Base-by-base conservation (phyloP, 306 rosid species). In the Quillaja saponaria region DNA sequence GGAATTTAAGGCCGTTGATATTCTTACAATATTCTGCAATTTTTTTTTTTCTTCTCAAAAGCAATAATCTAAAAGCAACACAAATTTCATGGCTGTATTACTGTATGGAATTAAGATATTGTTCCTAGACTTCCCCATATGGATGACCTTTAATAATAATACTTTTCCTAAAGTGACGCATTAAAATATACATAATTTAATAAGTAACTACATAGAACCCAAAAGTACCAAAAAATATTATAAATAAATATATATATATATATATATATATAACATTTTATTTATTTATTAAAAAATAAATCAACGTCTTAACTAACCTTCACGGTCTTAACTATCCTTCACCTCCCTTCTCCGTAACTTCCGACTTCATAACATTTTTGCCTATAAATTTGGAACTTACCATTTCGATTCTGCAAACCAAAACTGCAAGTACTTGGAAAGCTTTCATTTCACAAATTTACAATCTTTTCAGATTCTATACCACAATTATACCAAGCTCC, bases 311-410 rank as follows among this genome's bases (percentile, higher is more conserved):
- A 58, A 68, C n/a, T n/a, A n/a, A n/a, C n/a, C n/a, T n/a, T n/a
- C n/a, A n/a, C n/a, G n/a, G n/a, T n/a, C n/a, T n/a, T n/a, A n/a
- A 48, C 50, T 25, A 44, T 44, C 35, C 67, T 73, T 35, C 72
- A 0, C 57, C 62, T 5, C 61, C 40, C 68, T 72, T 65, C 6
- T 31, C 2, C 0, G 13, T 7, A 16, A 21, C 13, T 1, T 28
- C 1, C 50, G 49, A 55, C 52, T 57, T 45, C 61, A 66, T 38
- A 21, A 17, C 15, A 10, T 14, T 41, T 13, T 35, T 25, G 31
- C 31, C 63, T 73, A 81, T 77, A 77, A 55, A 66, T 55, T 12
- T 14, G 13, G 6, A 15, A 3, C 44, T 49, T 49, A 1, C 17
- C 58, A 4, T 25, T 20, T 61, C 7, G 15, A 3, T 49, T n/a